Conservation (phyloP, 2,329 filamentous ascomycete genomes). For the Thielaviopsis ethacetica region DNA sequence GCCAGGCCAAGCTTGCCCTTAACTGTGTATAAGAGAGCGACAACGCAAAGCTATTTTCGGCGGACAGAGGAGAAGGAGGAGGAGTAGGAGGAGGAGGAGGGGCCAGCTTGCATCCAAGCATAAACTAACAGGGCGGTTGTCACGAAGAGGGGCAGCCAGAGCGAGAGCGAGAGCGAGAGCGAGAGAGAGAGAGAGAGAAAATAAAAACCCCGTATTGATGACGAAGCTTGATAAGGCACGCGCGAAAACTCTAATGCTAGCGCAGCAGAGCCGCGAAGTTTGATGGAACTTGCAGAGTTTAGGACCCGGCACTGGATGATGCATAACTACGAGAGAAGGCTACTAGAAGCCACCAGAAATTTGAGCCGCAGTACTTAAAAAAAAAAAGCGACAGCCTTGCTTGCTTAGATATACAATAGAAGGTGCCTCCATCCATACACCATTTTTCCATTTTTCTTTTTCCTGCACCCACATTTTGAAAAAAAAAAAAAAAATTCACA, state of each 20-base stretch:
- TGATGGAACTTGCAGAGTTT: background rate
- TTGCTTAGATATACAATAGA: background rate
- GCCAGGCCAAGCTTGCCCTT: background rate
- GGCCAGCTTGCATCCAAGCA: background rate
- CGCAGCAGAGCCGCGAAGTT: background rate
- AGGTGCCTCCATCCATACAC: background rate
- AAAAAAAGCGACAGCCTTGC: background rate
- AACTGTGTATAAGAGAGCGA: too few species aligned
- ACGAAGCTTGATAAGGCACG: background rate
- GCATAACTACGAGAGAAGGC: background rate
- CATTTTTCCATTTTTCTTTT: background rate
- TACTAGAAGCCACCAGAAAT: background rate
- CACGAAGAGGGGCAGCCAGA: background rate
- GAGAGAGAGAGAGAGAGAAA: background rate
- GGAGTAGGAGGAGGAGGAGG: too few species aligned
- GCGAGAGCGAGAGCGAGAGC: background rate
- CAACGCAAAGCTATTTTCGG: background rate
- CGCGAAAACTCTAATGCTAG: background rate
- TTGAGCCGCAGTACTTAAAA: background rate
- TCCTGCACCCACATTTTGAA: background rate
- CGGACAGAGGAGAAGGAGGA: background rate
- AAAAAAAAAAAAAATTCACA: too few species aligned
- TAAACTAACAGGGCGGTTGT: background rate
- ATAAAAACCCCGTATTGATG: background rate
- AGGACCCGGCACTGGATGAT: background rate